A percentile compares a stretch with the other conserved stretches of the same genome.
phyloP scores from a whole-genome alignment of 305 asterid species.

The Fraxinus velutina region DNA sequence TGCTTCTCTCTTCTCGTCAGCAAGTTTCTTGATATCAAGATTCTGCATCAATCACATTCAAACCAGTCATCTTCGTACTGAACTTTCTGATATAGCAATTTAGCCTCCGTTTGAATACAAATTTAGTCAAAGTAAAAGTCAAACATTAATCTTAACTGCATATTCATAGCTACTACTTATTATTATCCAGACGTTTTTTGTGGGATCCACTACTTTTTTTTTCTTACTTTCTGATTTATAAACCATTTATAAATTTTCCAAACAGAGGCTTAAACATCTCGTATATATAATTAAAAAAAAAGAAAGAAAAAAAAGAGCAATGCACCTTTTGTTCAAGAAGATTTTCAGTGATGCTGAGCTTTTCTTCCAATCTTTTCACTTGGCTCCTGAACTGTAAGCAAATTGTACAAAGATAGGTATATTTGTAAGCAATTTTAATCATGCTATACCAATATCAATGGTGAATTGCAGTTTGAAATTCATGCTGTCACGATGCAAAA shows the following conservation, averaged over 20 bases:
- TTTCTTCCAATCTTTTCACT: slow-evolving; percentile 53
- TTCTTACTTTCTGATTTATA: neutral
- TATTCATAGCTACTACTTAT: neutral
- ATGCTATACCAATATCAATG: neutral
- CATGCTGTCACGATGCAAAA: neutral
- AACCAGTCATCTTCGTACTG: neutral
- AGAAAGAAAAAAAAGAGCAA: neutral
- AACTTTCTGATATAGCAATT: neutral
- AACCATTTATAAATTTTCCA: neutral
- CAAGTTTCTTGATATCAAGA: slow-evolving; percentile 62
- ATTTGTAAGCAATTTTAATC: neutral
- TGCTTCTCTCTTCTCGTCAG: slow-evolving; percentile 66
- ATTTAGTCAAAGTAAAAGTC: neutral
- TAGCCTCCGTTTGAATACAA: neutral
- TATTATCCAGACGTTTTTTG: neutral
- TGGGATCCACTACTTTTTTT: neutral
- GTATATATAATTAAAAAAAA: neutral
- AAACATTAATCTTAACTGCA: neutral
- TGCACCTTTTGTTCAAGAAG: slow-evolving; percentile 69
- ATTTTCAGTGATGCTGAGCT: slow-evolving; percentile 44
- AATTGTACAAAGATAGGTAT: neutral
- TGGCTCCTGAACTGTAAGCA: slow-evolving; percentile 56
- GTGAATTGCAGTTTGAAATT: neutral
- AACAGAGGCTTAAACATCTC: neutral
- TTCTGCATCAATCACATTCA: slow-evolving; percentile 49